phyloP scores from a whole-genome alignment of 2,329 filamentous ascomycete species.

The Scedosporium dehoogii region DNA sequence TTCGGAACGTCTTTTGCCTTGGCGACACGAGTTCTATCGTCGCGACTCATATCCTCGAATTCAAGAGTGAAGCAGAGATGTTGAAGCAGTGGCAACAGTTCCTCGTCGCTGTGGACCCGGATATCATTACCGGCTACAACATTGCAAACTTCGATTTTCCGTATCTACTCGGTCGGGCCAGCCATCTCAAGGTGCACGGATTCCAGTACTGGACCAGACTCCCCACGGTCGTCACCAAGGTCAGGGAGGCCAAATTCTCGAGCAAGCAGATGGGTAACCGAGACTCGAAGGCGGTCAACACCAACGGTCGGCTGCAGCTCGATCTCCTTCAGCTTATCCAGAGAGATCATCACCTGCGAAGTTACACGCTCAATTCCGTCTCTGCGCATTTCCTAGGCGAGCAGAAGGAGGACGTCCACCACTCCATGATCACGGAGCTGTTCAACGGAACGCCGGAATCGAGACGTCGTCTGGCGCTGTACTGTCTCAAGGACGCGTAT shows the following conservation, averaged over 20 bases:
- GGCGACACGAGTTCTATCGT: slow-evolving; percentile 90
- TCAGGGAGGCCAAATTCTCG: slow-evolving; percentile 77
- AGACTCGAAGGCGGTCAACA: slow-evolving; percentile 90
- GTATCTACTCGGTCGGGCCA: slow-evolving; percentile 82
- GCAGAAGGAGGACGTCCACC: slow-evolving; percentile 97
- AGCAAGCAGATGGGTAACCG: slow-evolving; percentile 98
- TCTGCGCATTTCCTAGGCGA: slow-evolving; percentile 91
- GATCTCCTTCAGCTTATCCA: slow-evolving; percentile 93
- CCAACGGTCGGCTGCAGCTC: slow-evolving; percentile 83
- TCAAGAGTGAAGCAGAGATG: slow-evolving; percentile 75
- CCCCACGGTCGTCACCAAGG: slow-evolving; percentile 57
- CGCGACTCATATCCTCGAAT: slow-evolving; percentile 85
- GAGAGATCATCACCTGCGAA: slow-evolving; percentile 86
- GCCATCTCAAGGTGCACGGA: slow-evolving; percentile 64
- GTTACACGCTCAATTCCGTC: slow-evolving; percentile 95
- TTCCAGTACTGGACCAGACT: slow-evolving; percentile 88
- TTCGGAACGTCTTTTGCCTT: slow-evolving; percentile 92
- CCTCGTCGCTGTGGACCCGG: slow-evolving; percentile 79
- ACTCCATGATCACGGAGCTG: slow-evolving; percentile 98
- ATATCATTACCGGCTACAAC: slow-evolving; percentile 98
- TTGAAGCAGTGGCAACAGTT: slow-evolving; percentile 89
- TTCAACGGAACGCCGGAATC: slow-evolving; percentile 96
- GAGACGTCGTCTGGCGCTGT: slow-evolving; percentile 78
- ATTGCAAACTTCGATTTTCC: slow-evolving; percentile 98
- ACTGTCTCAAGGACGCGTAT: slow-evolving; percentile 96